Evolutionary conservation across 306 rosid species (phyloP).

Genomic region (Abrus pulchellus): DNA sequence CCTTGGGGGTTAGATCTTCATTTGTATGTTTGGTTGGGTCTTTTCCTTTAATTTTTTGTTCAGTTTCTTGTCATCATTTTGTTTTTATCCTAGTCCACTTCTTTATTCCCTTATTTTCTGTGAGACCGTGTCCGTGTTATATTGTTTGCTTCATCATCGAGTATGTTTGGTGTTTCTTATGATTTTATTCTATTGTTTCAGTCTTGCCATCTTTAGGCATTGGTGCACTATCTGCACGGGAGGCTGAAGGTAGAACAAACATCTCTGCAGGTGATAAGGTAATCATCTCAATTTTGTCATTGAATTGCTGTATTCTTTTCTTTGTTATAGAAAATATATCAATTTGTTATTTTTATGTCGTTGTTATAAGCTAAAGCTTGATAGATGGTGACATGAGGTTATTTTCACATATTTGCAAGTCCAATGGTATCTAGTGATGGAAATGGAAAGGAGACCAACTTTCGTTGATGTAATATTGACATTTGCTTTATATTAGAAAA

Average conservation of each 20-base stretch:
- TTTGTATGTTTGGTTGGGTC: conserved; percentile 25
- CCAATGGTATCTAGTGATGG: conserved; percentile 12
- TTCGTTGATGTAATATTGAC: conserved; percentile 22
- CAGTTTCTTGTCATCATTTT: conserved; percentile 34
- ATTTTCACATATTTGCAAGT: conserved; percentile 30
- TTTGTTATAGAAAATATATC: conserved; percentile 20
- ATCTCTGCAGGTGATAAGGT: conserved; percentile 94
- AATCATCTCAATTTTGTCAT: conserved; percentile 42
- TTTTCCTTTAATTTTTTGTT: conserved; percentile 16
- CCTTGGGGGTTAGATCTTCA: conserved; percentile 19
- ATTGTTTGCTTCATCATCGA: conserved; percentile 34
- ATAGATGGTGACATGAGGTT: conserved; percentile 19
- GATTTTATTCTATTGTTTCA: conserved; percentile 56
- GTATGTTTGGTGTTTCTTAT: conserved; percentile 42
- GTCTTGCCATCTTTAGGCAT: conserved; percentile 96
- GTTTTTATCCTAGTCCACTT: conserved; percentile 21
- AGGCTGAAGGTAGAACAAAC: conserved; percentile 98
- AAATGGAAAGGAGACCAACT: conserved; percentile 15
- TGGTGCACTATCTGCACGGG: conserved; percentile 91
- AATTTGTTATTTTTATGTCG: conserved; percentile 21
- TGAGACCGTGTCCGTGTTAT: conserved; percentile 10
- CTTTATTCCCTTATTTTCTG: conserved; percentile 2
- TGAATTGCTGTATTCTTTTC: conserved; percentile 29
- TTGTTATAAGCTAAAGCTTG: conserved; percentile 42
- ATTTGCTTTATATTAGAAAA: conserved; percentile 23